Base-by-base conservation (phyloP, 208 protist genomes). In the Crithidia brevicula region DNA sequence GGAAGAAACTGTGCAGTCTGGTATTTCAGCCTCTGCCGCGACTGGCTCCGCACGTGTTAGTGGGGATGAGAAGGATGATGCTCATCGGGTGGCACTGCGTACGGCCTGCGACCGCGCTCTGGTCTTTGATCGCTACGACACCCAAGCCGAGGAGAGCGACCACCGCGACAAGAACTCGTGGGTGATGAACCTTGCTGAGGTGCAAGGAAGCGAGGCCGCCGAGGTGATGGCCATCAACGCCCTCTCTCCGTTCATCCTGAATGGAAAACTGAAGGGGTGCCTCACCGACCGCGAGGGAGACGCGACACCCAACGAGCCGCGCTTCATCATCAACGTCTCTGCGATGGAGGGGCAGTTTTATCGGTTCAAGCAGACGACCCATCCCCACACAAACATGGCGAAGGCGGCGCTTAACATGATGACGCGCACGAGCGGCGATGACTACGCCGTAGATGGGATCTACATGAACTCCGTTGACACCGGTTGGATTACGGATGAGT, bases 361-460 rank as follows among this genome's bases (percentile, higher is more conserved):
- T 78, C 84, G 89, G 22, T 95, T 88, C 75, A 96, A 97, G 79
- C 88, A 95, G 65, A 91, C 88, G 20, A 96, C 89, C 22, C 98
- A 99, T 72, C 95, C 95, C 49, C 98, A 99, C 89, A 99, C 98
- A 31, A 99, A 99, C 85, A 99, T 99, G 96, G 96, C 96, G 45
- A 99, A 99, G 86, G 98, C 98, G 20, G 94, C 98, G 38, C 93
- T 99, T 58, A 99, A 99, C 79, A 99, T 99, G 98, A 98, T 99
- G 96, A 99, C 98, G 3, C 92, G 97, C 61, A 98, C 96, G 5
- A 92, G 91, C 51, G 93, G 85, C 10, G 82, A 82, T 15, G 92
- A 96, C 71, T 98, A 98, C 67, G 96, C 96, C 7, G 63, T 68
- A 45, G 85, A 85, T 33, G 77, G 89, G 50, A 99, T 99, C 82